A percentile compares a stretch with the other conserved stretches of the same genome.
These are phyloP conservation scores for Alternaria burnsii DNA, from an alignment of 2,329 filamentous ascomycete genomes.

Conservation along the genomic window DNA sequence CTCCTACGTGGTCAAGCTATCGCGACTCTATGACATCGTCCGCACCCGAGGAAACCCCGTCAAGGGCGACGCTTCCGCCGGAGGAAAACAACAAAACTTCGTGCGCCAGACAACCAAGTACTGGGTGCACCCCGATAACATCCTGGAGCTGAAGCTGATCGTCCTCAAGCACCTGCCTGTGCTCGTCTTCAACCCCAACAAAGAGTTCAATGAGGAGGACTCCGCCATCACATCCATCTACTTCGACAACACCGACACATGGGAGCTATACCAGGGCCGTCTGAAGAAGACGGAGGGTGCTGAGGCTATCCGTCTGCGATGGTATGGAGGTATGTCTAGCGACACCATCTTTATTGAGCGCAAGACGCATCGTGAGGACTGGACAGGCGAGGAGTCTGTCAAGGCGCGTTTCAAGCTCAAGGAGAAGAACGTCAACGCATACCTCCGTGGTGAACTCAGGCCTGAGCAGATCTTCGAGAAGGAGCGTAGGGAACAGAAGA, in stretches of 20 bases:
- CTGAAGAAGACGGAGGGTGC: slow-evolving; percentile 98
- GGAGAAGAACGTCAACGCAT: slow-evolving; percentile 97
- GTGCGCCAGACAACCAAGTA: slow-evolving; percentile 98
- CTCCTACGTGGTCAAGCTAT: slow-evolving; percentile 91
- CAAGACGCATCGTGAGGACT: slow-evolving; percentile 98
- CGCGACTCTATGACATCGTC: slow-evolving; percentile 92
- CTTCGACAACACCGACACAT: slow-evolving; percentile 93
- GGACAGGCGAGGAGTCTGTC: slow-evolving; percentile 98
- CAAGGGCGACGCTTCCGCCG: slow-evolving; percentile 89
- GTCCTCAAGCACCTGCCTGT: slow-evolving; percentile 97
- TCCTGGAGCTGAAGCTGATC: slow-evolving; percentile 97
- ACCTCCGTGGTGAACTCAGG: slow-evolving; percentile 82
- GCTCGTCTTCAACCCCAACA: slow-evolving; percentile 95
- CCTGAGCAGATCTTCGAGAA: slow-evolving; percentile 95
- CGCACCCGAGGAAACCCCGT: slow-evolving; percentile 91
- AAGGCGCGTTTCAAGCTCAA: slow-evolving; percentile 95
- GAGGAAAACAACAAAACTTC: slow-evolving; percentile 93
- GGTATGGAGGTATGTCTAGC: slow-evolving; percentile 96
- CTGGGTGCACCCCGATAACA: slow-evolving; percentile 98
- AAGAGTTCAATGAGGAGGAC: slow-evolving; percentile 91
- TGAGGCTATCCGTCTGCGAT: slow-evolving; percentile 92
- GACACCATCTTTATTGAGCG: slow-evolving; percentile 97
- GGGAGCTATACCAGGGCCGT: slow-evolving; percentile 92
- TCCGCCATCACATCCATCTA: slow-evolving; percentile 98
- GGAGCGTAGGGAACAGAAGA: slow-evolving; percentile 93